A percentile compares a stretch with the other conserved stretches of the same genome.
These are phyloP conservation scores for Paracamarosporium sp. DNA, from an alignment of 2,329 filamentous ascomycete species.

Conservation along the genomic window DNA sequence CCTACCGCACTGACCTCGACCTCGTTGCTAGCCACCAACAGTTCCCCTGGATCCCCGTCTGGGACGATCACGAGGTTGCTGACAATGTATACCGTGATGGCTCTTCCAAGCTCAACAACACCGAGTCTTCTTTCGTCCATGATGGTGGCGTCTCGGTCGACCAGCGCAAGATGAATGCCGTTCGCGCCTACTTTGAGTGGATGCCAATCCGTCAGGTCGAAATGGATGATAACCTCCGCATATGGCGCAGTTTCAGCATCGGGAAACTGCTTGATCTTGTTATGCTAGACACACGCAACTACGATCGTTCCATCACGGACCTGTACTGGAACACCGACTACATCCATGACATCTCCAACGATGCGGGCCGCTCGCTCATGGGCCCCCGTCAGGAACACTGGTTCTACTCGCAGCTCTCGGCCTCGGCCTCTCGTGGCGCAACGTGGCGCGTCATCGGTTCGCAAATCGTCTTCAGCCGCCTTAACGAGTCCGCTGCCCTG, in stretches of 20 bases:
- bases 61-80: slow-evolving; percentile 55
- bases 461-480: slow-evolving; percentile 70
- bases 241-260: slow-evolving; percentile 48
- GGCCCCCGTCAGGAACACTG: slow-evolving; percentile 75
- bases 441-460: slow-evolving; percentile 75
- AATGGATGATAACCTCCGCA: slow-evolving; percentile 50
- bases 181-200: slow-evolving; percentile 54
- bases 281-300: slow-evolving; percentile 50
- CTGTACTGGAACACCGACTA: slow-evolving; percentile 67
- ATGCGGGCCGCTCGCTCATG: slow-evolving; percentile 73
- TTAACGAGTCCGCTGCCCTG: slow-evolving; percentile 56
- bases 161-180: slow-evolving; percentile 56
- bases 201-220: slow-evolving; percentile 53
- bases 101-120: slow-evolving; percentile 50
- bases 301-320: slow-evolving; percentile 51
- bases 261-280: slow-evolving; percentile 49
- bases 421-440: slow-evolving; percentile 68
- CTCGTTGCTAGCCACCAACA: slow-evolving; percentile 47
- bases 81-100: slow-evolving; percentile 53
- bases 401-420: slow-evolving; percentile 59
- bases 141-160: slow-evolving; percentile 50
- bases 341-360: slow-evolving; percentile 67
- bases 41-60: slow-evolving; percentile 53
- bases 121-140: slow-evolving; percentile 49
- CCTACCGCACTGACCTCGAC: slow-evolving; percentile 51